Percentiles rank a stretch among this genome's conserved stretches.
These are phyloP conservation scores for Hebeloma cylindrosporum DNA, from an alignment of 768 basidiomycete species.

Conservation along the genomic window DNA sequence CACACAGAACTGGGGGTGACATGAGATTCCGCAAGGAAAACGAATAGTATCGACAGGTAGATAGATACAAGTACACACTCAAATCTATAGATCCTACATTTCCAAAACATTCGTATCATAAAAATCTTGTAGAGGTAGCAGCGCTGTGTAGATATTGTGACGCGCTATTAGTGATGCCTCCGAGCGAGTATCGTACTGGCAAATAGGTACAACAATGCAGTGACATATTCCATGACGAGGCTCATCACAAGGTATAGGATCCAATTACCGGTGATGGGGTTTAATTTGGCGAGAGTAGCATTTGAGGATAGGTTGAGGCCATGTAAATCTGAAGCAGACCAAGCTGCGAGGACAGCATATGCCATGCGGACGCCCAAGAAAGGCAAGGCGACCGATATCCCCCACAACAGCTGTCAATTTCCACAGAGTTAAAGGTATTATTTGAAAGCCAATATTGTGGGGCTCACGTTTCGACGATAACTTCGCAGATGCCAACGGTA, in stretches of 20 bases:
- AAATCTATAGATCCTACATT: constrained; percentile 6
- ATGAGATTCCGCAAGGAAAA: constrained; percentile 1
- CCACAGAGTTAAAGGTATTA: background rate
- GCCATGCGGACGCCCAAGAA: constrained; percentile 57
- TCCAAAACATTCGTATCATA: background rate
- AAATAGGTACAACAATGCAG: constrained; percentile 47
- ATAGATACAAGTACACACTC: constrained; percentile 7
- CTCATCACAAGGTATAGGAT: constrained; percentile 57
- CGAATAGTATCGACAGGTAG: background rate
- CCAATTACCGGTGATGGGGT: constrained; percentile 58
- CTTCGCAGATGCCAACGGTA: constrained; percentile 47
- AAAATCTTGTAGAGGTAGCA: background rate
- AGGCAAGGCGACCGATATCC: constrained; percentile 54
- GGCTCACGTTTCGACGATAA: constrained; percentile 45
- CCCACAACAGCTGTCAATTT: constrained; percentile 49
- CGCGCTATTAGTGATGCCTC: constrained; percentile 22
- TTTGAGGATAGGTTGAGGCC: constrained; percentile 38
- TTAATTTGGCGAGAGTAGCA: constrained; percentile 50
- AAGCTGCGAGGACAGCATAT: constrained; percentile 61
- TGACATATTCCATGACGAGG: constrained; percentile 58
- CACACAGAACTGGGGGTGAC: no score
- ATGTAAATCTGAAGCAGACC: constrained; percentile 50
- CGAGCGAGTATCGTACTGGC: constrained; percentile 45
- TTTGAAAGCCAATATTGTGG: background rate
- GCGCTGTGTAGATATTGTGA: background rate